Evolutionary conservation across 2,329 filamentous ascomycete species (phyloP).

Genomic region (Penicillium sp.): DNA sequence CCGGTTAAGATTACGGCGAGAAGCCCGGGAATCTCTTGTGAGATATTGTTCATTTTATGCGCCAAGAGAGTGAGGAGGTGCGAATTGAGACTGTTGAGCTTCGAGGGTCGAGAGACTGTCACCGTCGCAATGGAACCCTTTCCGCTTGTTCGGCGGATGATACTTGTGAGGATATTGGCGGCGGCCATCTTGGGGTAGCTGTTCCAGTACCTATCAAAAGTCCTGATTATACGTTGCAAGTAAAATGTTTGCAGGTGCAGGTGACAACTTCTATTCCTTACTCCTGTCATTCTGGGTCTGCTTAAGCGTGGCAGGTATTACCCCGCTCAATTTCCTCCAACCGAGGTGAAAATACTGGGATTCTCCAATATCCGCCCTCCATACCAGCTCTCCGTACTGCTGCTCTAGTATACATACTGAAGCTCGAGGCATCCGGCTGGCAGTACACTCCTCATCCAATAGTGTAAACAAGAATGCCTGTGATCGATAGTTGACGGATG

Average conservation of each 20-base stretch:
- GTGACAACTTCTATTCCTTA: not conserved
- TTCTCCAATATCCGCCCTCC: not conserved
- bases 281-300: not conserved
- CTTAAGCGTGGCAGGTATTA: not conserved
- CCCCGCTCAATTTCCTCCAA: not conserved
- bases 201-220: not conserved
- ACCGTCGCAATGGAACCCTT: conserved; percentile 27
- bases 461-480: not conserved
- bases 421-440: not conserved
- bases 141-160: conserved; percentile 21
- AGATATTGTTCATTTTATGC: conserved; percentile 15
- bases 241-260: not conserved
- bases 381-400: not conserved
- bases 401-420: not conserved
- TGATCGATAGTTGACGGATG: not conserved
- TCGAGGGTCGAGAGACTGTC: conserved; percentile 32
- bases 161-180: conserved; percentile 20
- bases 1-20: conserved; percentile 55
- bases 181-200: not conserved
- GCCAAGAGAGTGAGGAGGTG: conserved; percentile 27
- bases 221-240: not conserved
- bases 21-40: not conserved
- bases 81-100: conserved; percentile 34
- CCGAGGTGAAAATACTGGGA: not conserved
- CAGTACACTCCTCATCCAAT: not conserved